Evolutionary conservation across 2,329 filamentous ascomycete species (phyloP), one percentile per base, ranked within the genome.

Genomic region (Fusarium goolgardi): DNA sequence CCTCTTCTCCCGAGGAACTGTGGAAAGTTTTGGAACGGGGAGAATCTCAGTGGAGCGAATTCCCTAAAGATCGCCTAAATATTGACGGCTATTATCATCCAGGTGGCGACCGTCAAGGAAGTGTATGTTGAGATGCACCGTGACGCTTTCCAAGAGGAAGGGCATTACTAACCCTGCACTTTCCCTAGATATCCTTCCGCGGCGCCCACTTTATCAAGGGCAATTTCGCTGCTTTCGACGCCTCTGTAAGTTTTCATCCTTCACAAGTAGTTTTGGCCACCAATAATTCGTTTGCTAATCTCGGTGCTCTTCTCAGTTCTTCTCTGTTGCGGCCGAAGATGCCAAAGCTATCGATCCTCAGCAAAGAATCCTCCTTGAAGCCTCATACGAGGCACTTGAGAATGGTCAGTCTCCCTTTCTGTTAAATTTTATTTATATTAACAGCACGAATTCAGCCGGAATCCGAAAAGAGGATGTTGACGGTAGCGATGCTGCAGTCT

Each of bases 11-110:
- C 0, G 78, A 82, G 35, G 69, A 75, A 7, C 78, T 87, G 1
- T 87, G 85, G 85, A 74, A 82, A n/a, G 81, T 86, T 67, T 67
- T 86, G 11, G 73, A 76, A 8, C 66, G 76, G 1, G 81, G 78
- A 18, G 76, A 81, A 32, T 83, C 80, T 29, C 83, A 83, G 20
- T 85, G 82, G 83, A 81, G 80, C 1, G 79, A 84, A 45, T 82
- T 85, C 20, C 83, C 84, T 1, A 68, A 76, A 9, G 78, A 81
- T 12, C 79, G 85, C 12, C 81, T 87, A 65, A 85, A 86, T 40
- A 80, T 83, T 34, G 77, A 82, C 16, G 82, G 82, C n/a, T 86
- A 85, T 70, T 84, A 83, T 65, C 85, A 88, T 68, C 84, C 84
- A 0, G 81, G 84, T 21, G 80, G 80, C 9, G 80, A 82, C 45